Conservation (phyloP, 805 yeast species). For the Candida khao-thaluensis region DNA sequence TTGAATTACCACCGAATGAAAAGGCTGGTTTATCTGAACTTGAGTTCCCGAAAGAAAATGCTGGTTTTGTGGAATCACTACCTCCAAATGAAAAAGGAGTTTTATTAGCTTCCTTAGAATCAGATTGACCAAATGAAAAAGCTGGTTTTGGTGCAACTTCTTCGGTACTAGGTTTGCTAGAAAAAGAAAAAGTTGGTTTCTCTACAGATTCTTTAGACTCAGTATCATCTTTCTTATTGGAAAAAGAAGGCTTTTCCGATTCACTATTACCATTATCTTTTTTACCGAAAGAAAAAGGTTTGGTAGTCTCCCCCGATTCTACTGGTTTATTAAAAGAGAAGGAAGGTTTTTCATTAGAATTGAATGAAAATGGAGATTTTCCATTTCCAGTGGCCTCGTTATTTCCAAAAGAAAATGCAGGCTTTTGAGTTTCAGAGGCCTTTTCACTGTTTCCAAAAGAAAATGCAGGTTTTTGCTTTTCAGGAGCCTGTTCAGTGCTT, state of each 20-base stretch:
- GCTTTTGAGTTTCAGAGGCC: slow-evolving; percentile 16
- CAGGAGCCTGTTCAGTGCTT: slow-evolving; percentile 8
- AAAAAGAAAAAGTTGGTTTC: slow-evolving; percentile 24
- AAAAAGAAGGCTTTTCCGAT: slow-evolving; percentile 24
- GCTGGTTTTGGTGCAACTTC: slow-evolving; percentile 16
- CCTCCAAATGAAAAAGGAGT: slow-evolving; percentile 26
- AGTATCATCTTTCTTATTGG: slow-evolving; percentile 16
- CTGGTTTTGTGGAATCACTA: slow-evolving; percentile 12
- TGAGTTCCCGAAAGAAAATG: slow-evolving; percentile 22
- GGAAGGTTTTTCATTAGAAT: neutral
- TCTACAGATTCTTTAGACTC: slow-evolving; percentile 10
- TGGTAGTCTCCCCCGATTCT: slow-evolving; percentile 14
- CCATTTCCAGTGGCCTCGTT: neutral
- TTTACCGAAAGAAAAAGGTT: slow-evolving; percentile 22
- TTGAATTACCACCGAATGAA: slow-evolving; percentile 17
- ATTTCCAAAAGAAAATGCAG: slow-evolving; percentile 25
- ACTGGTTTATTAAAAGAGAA: slow-evolving; percentile 6
- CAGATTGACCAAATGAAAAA: slow-evolving; percentile 22
- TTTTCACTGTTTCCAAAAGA: slow-evolving; percentile 17
- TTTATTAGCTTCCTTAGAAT: slow-evolving; percentile 12
- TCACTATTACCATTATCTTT: slow-evolving; percentile 6
- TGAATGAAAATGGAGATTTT: neutral
- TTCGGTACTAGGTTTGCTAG: slow-evolving; percentile 10
- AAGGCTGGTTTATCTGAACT: slow-evolving; percentile 15
- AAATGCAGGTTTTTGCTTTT: slow-evolving; percentile 20